Evolutionary conservation across 495 filamentous ascomycete species (phyloP), one percentile per base, ranked within the genome.

Genomic region (Xylaria bambusicola): DNA sequence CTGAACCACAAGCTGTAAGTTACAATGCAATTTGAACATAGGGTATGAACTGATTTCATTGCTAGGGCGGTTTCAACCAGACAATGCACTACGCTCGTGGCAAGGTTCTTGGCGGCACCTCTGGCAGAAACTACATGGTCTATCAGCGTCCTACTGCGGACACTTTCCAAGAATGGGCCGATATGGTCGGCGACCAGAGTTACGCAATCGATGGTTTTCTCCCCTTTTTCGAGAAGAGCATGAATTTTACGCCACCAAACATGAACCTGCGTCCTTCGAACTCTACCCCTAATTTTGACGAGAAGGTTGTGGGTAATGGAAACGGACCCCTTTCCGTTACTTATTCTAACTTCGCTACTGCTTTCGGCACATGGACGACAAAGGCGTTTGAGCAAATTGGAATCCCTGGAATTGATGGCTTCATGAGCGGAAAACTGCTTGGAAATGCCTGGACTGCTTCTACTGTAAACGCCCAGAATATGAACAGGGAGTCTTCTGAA

Each of bases 121-220:
- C 36, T 15, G 36, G 6, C 15, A 7, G 36, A 38, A 83, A 86
- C 64, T 80, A 71, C 40, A 79, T 86, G 82, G 58, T 75, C 9
- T 85, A 74, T 51, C 70, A 74, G 6, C 64, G 75, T 15, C 62
- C 44, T 12, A 68, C 63, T 21, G 54, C 52, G 5, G 77, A 71
- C 0, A 67, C 81, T 0, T 78, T 78, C 60, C 67, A 83, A 12
- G 62, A 69, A 59, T 88, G 85, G 85, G 85, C 85, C 0, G 76
- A 83, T 26, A 38, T 50, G 0, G 83, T 87, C 6, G 77, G 79
- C 38, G 86, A 88, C 61, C 47, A 75, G 1, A 78, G 71, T 52
- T 90, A 83, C 60, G 70, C 69, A 3, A 88, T 73, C 29, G 74
- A 82, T 8, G 72, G 78, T 6, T 55, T 84, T 0, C 69, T 85